phyloP scores from a whole-genome alignment of 768 basidiomycete species.

The Cystofilobasidium capitatum region DNA sequence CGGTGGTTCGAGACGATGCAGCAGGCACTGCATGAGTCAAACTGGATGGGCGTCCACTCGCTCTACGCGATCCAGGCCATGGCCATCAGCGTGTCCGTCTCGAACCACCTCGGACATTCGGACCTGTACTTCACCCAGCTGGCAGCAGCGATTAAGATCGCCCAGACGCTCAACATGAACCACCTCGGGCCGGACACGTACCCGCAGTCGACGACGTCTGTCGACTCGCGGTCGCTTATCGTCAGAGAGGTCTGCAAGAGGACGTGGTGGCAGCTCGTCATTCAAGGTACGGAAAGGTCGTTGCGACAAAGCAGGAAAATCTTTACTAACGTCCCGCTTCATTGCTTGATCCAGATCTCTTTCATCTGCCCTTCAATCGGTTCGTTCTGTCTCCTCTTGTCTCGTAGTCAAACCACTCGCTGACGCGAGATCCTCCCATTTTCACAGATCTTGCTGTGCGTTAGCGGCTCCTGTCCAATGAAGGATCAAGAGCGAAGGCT shows the following conservation, averaged over 20 bases:
- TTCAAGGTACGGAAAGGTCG: conserved; percentile 22
- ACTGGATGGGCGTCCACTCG: conserved; percentile 19
- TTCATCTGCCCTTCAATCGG: conserved; percentile 30
- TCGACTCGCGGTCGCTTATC: conserved; percentile 21
- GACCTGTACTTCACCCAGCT: conserved; percentile 31
- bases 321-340: not conserved
- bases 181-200: conserved; percentile 29
- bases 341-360: conserved; percentile 24
- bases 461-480: not conserved
- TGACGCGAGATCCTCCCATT: too few relatives aligned
- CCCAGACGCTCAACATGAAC: conserved; percentile 29
- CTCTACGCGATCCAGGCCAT: conserved; percentile 29
- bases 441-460: conserved; percentile 18
- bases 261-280: conserved; percentile 29
- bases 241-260: conserved; percentile 29
- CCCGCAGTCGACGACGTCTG: not conserved
- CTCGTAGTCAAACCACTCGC: not conserved
- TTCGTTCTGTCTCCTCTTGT: not conserved
- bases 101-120: conserved; percentile 30
- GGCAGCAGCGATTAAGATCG: conserved; percentile 27
- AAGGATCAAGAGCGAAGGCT: too few relatives aligned
- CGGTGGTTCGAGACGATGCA: conserved; percentile 28
- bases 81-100: conserved; percentile 27
- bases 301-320: not conserved
- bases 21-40: conserved; percentile 5